phyloP scores from a whole-genome alignment of 2,329 filamentous ascomycete species.

The Alternaria sp. region DNA sequence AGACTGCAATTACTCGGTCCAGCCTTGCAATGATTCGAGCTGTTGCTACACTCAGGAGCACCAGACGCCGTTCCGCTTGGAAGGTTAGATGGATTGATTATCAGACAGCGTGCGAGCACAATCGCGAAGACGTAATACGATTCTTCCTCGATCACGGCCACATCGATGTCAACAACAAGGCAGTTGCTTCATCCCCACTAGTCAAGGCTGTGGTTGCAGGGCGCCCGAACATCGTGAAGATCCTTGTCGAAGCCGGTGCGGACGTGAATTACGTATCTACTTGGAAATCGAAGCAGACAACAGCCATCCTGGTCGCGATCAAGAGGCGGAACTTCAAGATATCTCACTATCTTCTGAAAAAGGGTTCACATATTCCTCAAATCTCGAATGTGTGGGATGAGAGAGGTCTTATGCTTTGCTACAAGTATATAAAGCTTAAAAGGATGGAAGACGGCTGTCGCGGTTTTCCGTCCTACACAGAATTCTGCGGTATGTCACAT shows the following conservation, averaged over 20 bases:
- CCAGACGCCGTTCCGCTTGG: rapidly evolving
- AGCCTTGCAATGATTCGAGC: not conserved
- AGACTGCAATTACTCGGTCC: not conserved
- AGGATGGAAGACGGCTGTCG: not conserved
- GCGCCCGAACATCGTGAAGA: not conserved
- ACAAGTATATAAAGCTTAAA: too few species aligned
- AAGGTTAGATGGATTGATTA: not conserved
- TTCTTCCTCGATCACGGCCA: not conserved
- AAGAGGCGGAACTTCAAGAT: not conserved
- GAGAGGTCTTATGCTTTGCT: too few species aligned
- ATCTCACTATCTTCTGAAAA: not conserved
- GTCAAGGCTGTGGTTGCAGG: not conserved
- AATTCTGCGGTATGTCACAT: not conserved
- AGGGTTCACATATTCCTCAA: not conserved
- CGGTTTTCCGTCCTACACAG: not conserved
- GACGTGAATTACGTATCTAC: not conserved
- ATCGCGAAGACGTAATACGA: not conserved
- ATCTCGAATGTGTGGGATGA: not conserved
- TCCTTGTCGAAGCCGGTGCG: not conserved
- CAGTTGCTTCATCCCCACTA: not conserved
- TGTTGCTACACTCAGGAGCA: not conserved
- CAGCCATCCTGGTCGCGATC: not conserved
- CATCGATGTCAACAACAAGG: not conserved
- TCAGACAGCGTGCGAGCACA: not conserved
- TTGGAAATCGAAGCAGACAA: not conserved